Evolutionary conservation across 306 rosid species (phyloP).

Genomic region (Ormosia emarginata): DNA sequence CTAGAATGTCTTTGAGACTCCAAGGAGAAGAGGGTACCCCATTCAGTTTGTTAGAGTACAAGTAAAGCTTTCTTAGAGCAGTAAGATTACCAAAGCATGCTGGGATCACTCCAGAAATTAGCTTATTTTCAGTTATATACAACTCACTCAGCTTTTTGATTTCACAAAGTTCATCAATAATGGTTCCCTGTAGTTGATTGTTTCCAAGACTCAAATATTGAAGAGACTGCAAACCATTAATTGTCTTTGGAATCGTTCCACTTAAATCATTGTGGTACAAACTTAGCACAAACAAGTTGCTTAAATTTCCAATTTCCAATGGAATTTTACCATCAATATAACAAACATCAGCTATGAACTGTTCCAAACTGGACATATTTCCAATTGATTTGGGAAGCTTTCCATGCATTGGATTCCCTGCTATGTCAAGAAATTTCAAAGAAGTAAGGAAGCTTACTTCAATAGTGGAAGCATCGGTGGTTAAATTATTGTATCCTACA

Average conservation of each 20-base stretch:
- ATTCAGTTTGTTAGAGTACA: conserved; percentile 18
- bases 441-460: background rate
- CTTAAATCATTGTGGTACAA: background rate
- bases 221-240: conserved; percentile 3
- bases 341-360: background rate
- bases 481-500: background rate
- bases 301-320: conserved; percentile 27
- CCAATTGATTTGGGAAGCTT: conserved; percentile 20
- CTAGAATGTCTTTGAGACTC: conserved; percentile 21
- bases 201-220: conserved; percentile 11
- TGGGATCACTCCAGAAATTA: conserved; percentile 27
- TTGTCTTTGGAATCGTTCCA: conserved; percentile 27
- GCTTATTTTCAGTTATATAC: background rate
- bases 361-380: conserved; percentile 22
- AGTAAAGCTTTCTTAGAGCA: conserved; percentile 9
- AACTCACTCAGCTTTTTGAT: background rate
- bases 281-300: background rate
- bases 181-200: conserved; percentile 22
- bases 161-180: conserved; percentile 28
- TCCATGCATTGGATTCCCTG: conserved; percentile 23
- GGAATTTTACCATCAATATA: conserved; percentile 1
- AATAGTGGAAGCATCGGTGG: background rate
- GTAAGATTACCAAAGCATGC: conserved; percentile 33
- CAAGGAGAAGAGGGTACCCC: conserved; percentile 24
- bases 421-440: background rate